Percentiles rank a stretch among this genome's conserved stretches.
Conservation (phyloP, 352 stramenopile species). For the Phytophthora chlamydospora region DNA sequence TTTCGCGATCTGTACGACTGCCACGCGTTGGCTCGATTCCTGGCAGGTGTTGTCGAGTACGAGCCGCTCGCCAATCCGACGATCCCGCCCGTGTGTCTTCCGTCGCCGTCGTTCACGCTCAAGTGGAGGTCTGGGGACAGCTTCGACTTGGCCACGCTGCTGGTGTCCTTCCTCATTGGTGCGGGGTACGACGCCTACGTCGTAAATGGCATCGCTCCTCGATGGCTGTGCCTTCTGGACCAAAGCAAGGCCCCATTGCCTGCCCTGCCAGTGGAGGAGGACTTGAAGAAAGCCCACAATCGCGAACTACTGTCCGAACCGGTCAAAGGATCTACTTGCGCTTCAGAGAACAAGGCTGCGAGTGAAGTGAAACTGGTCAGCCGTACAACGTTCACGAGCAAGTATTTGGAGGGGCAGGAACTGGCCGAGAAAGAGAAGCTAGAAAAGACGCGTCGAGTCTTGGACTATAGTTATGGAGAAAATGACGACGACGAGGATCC, state of each 20-base stretch:
- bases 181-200: slow-evolving; percentile 96
- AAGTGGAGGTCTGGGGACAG: slow-evolving; percentile 90
- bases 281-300: slow-evolving; percentile 48
- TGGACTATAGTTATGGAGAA: slow-evolving; percentile 63
- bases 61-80: slow-evolving; percentile 91
- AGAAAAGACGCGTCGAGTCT: slow-evolving; percentile 42
- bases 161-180: slow-evolving; percentile 93
- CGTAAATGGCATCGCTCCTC: slow-evolving; percentile 87
- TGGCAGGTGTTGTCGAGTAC: slow-evolving; percentile 93
- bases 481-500: slow-evolving; percentile 78
- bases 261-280: slow-evolving; percentile 57
- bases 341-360: slow-evolving; percentile 18
- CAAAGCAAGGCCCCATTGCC: slow-evolving; percentile 83
- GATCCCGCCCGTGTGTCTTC: slow-evolving; percentile 75
- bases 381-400: slow-evolving; percentile 71
- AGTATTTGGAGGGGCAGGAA: slow-evolving; percentile 67
- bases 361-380: slow-evolving; percentile 49
- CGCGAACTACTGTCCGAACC: slow-evolving; percentile 25
- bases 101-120: slow-evolving; percentile 88
- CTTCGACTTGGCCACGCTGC: slow-evolving; percentile 92
- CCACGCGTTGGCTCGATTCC: slow-evolving; percentile 81
- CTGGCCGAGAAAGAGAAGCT: slow-evolving; percentile 48
- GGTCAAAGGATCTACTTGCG: slow-evolving; percentile 3
- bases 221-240: slow-evolving; percentile 92
- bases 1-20: slow-evolving; percentile 94